Evolutionary conservation across 495 filamentous ascomycete genomes (phyloP), one percentile per base, ranked within the genome.

Genomic region (Penicillium parvum): DNA sequence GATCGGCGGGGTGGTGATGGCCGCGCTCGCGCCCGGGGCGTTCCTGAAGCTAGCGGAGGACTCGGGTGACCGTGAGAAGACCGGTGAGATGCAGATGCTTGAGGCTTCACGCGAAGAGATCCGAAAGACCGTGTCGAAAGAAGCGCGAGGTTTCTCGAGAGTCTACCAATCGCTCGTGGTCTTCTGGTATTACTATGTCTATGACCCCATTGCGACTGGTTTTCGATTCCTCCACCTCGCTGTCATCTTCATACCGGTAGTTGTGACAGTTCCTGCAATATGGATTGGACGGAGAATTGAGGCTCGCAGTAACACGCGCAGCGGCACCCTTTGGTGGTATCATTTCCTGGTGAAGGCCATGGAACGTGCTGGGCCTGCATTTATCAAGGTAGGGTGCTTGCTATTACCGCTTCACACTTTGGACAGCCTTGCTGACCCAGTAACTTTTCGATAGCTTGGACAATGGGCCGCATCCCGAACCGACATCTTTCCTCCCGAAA

Each of bases 381-480:
- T 97, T 56, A 97, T 99, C 69, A 99, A 99, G 81, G 90, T 92
- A 66, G 21, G 62, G 25, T 35, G 7, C 17, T 14, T 11, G 3
- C 12, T 18, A 16, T 22, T 17, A 5, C 1, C 8, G 2, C 3
- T 9, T 18, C 6, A 10, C 14, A n/a, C 19, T 11, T 9, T 16
- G n/a, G 10, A 35, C 17, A 20, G 10, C 35, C 14, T 37, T 30
- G 18, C 37, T 50, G 32, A 47, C 22, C 25, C 26, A 10, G 19
- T 52, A 14, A 18, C 9, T 1, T 4, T 48, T 16, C 12, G 6
- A 50, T 50, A 96, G 88, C 81, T 99, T 40, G 94, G 94, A 17
- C 94, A 99, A 86, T 99, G 94, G 92, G 94, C 94, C 16, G 94
- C 94, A 8, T 96, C 92, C 3, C 78, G 94, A 55, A 85, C 91